A percentile compares a stretch with the other conserved stretches of the same genome.
These are phyloP conservation scores for Coccomyxa sp. DNA, from an alignment of 139 green algal species.

Conservation along the genomic window DNA sequence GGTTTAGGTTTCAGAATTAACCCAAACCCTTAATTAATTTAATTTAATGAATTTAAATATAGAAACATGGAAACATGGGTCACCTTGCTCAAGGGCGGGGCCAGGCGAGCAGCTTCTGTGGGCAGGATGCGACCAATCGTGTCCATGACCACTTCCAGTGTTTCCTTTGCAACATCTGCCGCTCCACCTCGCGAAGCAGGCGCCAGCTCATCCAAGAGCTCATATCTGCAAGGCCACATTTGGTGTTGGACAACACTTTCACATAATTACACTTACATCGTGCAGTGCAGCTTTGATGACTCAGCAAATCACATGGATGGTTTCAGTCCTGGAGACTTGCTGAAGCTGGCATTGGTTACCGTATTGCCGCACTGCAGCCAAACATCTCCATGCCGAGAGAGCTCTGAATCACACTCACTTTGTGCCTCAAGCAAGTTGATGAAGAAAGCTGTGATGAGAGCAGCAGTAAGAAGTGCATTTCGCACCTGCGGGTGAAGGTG, in stretches of 20 bases:
- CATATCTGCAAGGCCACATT: constrained; percentile 6
- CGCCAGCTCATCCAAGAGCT: constrained; percentile 8
- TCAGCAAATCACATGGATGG: neutral
- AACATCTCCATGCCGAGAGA: neutral
- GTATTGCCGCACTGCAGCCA: neutral
- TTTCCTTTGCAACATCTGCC: neutral
- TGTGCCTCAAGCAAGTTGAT: neutral
- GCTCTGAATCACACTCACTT: neutral
- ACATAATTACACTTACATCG: neutral
- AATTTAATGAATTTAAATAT: neutral
- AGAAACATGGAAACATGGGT: neutral
- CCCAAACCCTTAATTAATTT: neutral
- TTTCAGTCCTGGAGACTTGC: neutral
- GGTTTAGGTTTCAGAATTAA: neutral
- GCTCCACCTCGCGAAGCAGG: constrained; percentile 7
- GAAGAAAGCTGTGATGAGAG: neutral
- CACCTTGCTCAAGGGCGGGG: constrained; percentile 29
- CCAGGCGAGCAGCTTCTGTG: constrained; percentile 3
- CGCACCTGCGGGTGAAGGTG: constrained; percentile 46
- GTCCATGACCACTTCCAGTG: neutral
- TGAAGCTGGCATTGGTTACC: neutral
- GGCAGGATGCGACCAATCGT: neutral
- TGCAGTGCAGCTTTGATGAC: neutral
- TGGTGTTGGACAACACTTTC: neutral
- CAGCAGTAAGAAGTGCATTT: constrained; percentile 7